phyloP scores from a whole-genome alignment of 495 filamentous ascomycete genomes.

The Xylaria telfairii region DNA sequence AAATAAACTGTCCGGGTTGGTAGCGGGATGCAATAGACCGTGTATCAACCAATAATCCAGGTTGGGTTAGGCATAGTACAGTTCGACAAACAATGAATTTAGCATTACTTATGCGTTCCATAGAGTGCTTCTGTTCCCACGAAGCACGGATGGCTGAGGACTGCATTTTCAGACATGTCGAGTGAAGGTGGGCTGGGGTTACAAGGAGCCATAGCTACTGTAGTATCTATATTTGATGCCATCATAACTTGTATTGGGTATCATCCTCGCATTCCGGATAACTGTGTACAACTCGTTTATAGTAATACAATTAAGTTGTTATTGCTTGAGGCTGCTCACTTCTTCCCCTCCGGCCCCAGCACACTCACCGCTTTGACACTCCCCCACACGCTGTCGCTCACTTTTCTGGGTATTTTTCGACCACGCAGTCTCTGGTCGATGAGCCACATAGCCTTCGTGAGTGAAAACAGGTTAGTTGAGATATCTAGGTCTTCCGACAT shows the following conservation, averaged over 20 bases:
- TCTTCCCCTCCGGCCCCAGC: conserved; percentile 31
- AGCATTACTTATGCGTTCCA: background rate
- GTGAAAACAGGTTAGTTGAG: background rate
- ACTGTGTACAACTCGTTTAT: background rate
- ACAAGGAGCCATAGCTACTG: background rate
- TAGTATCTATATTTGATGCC: background rate
- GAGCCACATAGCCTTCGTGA: too few relatives aligned
- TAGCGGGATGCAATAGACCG: background rate
- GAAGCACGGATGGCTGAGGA: background rate
- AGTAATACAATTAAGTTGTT: background rate
- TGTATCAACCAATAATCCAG: too few relatives aligned
- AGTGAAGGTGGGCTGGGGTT: background rate
- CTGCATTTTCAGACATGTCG: background rate
- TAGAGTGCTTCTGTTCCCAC: background rate
- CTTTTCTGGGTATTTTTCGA: conserved; percentile 79
- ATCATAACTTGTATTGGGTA: conserved; percentile 14
- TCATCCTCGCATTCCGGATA: background rate
- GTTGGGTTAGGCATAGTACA: too few relatives aligned
- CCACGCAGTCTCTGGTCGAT: conserved; percentile 90
- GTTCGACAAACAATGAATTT: too few relatives aligned
- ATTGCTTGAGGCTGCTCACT: conserved; percentile 7
- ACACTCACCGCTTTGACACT: conserved; percentile 71
- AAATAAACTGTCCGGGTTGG: background rate
- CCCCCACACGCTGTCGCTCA: conserved; percentile 84
- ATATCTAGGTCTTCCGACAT: too few relatives aligned